Percentiles rank a stretch among this genome's conserved stretches.
Evolutionary conservation across 805 yeast genomes (phyloP).

Genomic region (Cyberlindnera samutprakarnensis): DNA sequence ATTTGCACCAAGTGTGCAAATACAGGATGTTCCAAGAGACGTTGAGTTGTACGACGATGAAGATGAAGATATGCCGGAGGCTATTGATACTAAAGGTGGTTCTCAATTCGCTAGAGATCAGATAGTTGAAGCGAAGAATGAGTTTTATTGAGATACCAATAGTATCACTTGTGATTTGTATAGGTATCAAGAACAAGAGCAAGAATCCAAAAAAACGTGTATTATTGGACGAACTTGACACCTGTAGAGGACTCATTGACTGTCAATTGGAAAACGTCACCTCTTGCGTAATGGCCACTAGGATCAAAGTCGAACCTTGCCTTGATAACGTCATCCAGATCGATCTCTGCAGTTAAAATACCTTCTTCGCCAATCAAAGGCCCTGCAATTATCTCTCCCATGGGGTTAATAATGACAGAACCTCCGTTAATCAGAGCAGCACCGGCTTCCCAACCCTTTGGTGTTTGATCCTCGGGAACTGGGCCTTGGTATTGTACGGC

Average conservation of each 20-base stretch:
- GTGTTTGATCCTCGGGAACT: constrained; percentile 21
- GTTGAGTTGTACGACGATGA: constrained; percentile 81
- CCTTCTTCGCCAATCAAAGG: constrained; percentile 36
- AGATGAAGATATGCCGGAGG: constrained; percentile 73
- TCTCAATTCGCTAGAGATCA: constrained; percentile 79
- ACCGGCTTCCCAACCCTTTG: constrained; percentile 25
- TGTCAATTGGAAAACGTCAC: constrained; percentile 34
- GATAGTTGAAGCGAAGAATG: constrained; percentile 62
- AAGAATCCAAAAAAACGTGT: constrained; percentile 80
- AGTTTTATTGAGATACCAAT: constrained; percentile 59
- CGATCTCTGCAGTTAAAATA: constrained; percentile 32
- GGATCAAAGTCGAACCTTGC: constrained; percentile 37
- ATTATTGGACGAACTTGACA: constrained; percentile 31
- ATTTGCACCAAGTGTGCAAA: constrained; percentile 95
- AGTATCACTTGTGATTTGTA: too few species aligned
- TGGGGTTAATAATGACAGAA: constrained; percentile 31
- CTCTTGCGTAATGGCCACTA: constrained; percentile 36
- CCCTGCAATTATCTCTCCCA: constrained; percentile 37
- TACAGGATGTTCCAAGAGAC: constrained; percentile 83
- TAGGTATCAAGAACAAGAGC: too few species aligned
- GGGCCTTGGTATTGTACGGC: constrained; percentile 34
- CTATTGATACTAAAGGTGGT: constrained; percentile 88
- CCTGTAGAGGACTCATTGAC: constrained; percentile 30
- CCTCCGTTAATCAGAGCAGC: constrained; percentile 34
- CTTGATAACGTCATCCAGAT: constrained; percentile 28